Percentiles rank a stretch among this genome's conserved stretches.
These are phyloP conservation scores for Ophidiomyces ophidiicola DNA, from an alignment of 2,329 filamentous ascomycete species.

Conservation along the genomic window DNA sequence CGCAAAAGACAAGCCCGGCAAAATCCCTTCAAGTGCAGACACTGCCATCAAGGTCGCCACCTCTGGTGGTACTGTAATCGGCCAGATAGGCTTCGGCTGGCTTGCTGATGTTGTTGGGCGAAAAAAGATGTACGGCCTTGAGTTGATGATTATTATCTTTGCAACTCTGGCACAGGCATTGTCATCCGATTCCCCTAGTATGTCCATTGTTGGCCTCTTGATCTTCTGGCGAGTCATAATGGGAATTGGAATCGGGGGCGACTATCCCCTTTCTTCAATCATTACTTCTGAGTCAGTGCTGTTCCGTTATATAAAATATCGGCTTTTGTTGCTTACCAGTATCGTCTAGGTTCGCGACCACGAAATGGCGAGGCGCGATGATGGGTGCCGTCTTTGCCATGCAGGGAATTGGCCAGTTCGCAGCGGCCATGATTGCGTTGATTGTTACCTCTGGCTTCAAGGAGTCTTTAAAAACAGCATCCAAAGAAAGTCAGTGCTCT, in stretches of 20 bases:
- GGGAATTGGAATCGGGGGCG: slow-evolving; percentile 68
- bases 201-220: slow-evolving; percentile 44
- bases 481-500: slow-evolving; percentile 45
- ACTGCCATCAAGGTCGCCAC: slow-evolving; percentile 79
- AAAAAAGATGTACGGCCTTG: slow-evolving; percentile 74
- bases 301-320: too few relatives aligned
- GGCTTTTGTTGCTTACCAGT: neutral
- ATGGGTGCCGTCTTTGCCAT: slow-evolving; percentile 79
- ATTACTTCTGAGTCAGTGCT: slow-evolving; percentile 60
- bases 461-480: slow-evolving; percentile 44
- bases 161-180: slow-evolving; percentile 62
- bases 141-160: slow-evolving; percentile 69
- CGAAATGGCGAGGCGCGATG: slow-evolving; percentile 76
- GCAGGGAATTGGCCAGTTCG: slow-evolving; percentile 73
- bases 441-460: slow-evolving; percentile 64
- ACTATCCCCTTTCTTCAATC: slow-evolving; percentile 70
- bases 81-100: slow-evolving; percentile 67
- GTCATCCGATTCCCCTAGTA: slow-evolving; percentile 48
- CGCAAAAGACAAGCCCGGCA: slow-evolving; percentile 34
- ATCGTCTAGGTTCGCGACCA: slow-evolving; percentile 56
- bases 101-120: slow-evolving; percentile 67
- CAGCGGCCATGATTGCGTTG: slow-evolving; percentile 61
- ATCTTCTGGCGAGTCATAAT: slow-evolving; percentile 75
- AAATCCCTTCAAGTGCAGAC: slow-evolving; percentile 55
- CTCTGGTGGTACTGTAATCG: slow-evolving; percentile 69